These are phyloP conservation scores for Pachysandra terminalis DNA, from an alignment of 164 flowering plant genomes.

Conservation along the genomic window DNA sequence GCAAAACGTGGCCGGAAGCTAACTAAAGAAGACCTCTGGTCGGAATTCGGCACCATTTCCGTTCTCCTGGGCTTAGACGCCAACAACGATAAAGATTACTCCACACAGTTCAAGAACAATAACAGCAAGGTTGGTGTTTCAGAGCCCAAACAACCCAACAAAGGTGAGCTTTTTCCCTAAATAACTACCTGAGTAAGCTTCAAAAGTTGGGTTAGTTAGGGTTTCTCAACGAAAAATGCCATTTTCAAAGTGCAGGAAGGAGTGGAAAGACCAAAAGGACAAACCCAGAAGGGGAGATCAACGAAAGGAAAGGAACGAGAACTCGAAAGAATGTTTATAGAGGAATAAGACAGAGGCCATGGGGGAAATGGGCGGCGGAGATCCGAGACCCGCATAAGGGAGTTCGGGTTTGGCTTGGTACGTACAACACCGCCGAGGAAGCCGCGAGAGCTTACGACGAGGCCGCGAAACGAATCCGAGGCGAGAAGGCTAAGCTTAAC, in stretches of 20 bases:
- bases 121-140: background rate
- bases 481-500: constrained; percentile 68
- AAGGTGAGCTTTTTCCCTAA: constrained; percentile 7
- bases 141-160: constrained; percentile 9
- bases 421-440: constrained; percentile 56
- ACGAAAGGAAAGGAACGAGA: constrained; percentile 9
- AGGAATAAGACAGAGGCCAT: constrained; percentile 63
- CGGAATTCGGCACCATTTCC: constrained; percentile 46
- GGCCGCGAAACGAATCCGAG: constrained; percentile 64
- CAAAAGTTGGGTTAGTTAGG: no score
- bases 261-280: background rate
- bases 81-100: background rate
- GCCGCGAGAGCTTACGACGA: constrained; percentile 64
- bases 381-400: constrained; percentile 63
- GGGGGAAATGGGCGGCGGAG: constrained; percentile 83
- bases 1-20: constrained; percentile 31
- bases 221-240: no score
- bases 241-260: background rate
- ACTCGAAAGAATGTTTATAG: constrained; percentile 50
- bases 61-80: constrained; percentile 26
- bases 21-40: constrained; percentile 46
- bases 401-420: constrained; percentile 64
- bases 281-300: constrained; percentile 4
- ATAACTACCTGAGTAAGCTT: background rate
- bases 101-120: background rate